Evolutionary conservation across 1,284 basidiomycete species (phyloP), one percentile per base, ranked within the genome.

Genomic region (Spongispora temasekensis): DNA sequence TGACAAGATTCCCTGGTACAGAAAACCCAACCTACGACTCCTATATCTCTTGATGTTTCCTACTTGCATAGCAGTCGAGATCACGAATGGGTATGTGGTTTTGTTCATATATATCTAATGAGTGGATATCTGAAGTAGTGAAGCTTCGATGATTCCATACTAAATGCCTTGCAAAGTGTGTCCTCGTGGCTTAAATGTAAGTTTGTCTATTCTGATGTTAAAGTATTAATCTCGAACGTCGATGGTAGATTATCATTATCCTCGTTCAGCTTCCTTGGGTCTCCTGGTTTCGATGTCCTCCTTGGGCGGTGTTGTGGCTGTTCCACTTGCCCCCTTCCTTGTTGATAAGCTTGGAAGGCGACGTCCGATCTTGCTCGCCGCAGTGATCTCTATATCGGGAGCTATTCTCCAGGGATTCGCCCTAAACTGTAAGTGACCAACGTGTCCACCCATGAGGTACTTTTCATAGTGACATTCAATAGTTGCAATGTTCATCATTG

Each of bases 171-270:
- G 21, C 65, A 67, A 46, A 65, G 65, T 9, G 67, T 42, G 7
- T 28, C 62, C n/a, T 67, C 65, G 2, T 68, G 65, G 65, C 35
- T 67, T 28, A 56, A 67, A 25, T 68, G 67, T 67, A 40, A 62
- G 6, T 46, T 27, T n/a, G 32, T 21, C n/a, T 23, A 42, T 9
- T 28, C 13, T 7, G 32, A 10, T 21, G 2, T 28, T 5, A 13
- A 10, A 21, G 15, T 1, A 2, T 25, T 57, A 65, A 25, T 67
- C 52, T 23, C 1, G 27, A 35, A 28, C n/a, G n/a, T n/a, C n/a
- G 8, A 27, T 2, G 25, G 21, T 10, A 66, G 67, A 67, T 21
- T 68, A 48, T 31, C 19, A 68, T 17, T 51, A 69, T 40, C 67
- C 69, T 27, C 67, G 31, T 30, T 68, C 69, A 2, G 52, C 56